Base-by-base conservation (phyloP, 805 yeast species). In the Metschnikowia cubensis region DNA sequence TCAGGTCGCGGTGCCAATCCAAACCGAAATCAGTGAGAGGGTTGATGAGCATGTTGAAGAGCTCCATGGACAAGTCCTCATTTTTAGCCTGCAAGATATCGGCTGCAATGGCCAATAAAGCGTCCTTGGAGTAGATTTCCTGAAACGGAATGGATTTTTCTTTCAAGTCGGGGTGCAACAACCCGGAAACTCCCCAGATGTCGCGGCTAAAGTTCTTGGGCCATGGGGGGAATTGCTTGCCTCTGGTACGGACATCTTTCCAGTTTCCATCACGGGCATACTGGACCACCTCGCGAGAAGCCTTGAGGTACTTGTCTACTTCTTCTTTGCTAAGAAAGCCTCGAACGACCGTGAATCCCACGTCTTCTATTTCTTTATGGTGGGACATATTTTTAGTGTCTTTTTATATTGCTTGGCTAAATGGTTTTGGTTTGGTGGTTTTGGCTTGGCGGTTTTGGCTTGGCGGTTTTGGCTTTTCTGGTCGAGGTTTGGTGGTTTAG, bases 221-320 rank as follows among this genome's bases (percentile, higher is more conserved):
- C 82, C 82, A 77, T n/a, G 82, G 82, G 6, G 82, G 82, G 55
- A 77, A 77, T 56, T 77, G 82, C 53, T 77, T 77, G 6, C 81
- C 81, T 42, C 74, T 61, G 3, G 80, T 75, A 53, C 82, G 67
- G 14, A 77, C 79, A 44, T 70, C 65, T 14, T 73, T 66, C 82
- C 81, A 77, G 17, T 72, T 63, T 3, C 82, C 82, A 3, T 61
- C 68, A 40, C 82, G 62, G 15, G 80, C 80, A 31, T 64, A 55
- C 36, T 70, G 63, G 15, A 76, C 71, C 32, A 75, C 62, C 13
- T 56, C 51, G 39, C 71, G 66, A 3, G 80, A 64, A 0, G 76
- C 74, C n/a, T 51, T 52, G 39, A 54, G 53, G 59, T 73, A 75
- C 32, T 52, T 50, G 32, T 56, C 65, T 34, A 77, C 55, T 54